Conservation (phyloP, 1,284 basidiomycete species). For the Baeospora myosura region DNA sequence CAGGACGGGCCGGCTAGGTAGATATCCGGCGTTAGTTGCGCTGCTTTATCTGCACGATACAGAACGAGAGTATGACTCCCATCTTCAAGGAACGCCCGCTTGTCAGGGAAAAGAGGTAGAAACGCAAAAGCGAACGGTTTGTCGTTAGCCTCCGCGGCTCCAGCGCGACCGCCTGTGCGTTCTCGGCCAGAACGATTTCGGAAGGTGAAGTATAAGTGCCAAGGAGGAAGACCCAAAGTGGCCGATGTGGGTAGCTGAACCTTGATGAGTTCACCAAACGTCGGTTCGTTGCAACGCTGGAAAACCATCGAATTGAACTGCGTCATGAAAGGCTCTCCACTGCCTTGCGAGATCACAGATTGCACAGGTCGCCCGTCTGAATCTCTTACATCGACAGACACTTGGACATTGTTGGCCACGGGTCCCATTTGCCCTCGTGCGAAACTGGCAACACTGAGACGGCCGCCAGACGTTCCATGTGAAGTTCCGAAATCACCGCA, state of each 20-base stretch:
- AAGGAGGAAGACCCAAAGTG: constrained; percentile 60
- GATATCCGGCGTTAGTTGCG: constrained; percentile 52
- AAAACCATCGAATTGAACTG: constrained; percentile 90
- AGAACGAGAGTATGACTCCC: constrained; percentile 83
- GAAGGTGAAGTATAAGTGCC: constrained; percentile 94
- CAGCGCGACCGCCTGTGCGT: constrained; percentile 31
- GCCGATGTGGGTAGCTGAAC: constrained; percentile 55
- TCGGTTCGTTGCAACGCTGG: constrained; percentile 77
- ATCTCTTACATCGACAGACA: constrained; percentile 83
- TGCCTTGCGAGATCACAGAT: constrained; percentile 74
- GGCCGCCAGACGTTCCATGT: constrained; percentile 34
- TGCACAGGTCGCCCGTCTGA: constrained; percentile 69
- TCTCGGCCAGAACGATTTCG: constrained; percentile 65
- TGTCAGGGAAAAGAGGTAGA: constrained; percentile 79
- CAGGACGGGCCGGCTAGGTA: constrained; percentile 68
- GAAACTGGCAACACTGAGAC: constrained; percentile 59
- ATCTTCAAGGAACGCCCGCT: constrained; percentile 81
- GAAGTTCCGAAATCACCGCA: constrained; percentile 73
- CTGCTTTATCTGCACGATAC: constrained; percentile 70
- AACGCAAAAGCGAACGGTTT: constrained; percentile 90
- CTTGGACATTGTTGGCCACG: constrained; percentile 73
- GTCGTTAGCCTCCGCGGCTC: constrained; percentile 40
- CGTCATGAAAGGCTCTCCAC: constrained; percentile 75
- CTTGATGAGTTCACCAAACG: constrained; percentile 92
- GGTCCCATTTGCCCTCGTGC: constrained; percentile 48